Evolutionary conservation across 768 basidiomycete genomes (phyloP).

Genomic region (Podaxis sp.): DNA sequence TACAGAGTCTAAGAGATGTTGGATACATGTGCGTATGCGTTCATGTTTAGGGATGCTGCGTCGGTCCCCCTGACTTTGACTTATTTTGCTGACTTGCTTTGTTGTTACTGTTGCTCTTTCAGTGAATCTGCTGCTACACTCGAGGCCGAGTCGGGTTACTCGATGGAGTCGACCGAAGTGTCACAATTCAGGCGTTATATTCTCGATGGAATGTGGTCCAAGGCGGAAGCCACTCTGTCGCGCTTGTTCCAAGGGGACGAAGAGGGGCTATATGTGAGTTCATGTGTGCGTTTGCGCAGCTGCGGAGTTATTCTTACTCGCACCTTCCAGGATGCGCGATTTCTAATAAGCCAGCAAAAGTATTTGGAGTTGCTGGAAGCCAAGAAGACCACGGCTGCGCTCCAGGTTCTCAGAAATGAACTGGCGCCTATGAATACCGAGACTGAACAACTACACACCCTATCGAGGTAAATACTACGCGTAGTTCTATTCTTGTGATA

Average conservation of each 20-base stretch:
- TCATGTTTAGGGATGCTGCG: constrained; percentile 1
- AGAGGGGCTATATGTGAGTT: constrained; percentile 67
- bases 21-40: constrained; percentile 61
- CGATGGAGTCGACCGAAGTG: constrained; percentile 77
- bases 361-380: constrained; percentile 91
- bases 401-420: constrained; percentile 85
- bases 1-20: constrained; percentile 88
- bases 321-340: constrained; percentile 66
- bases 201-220: constrained; percentile 76
- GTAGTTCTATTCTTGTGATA: constrained; percentile 12
- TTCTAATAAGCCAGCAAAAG: constrained; percentile 92
- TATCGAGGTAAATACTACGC: constrained; percentile 68
- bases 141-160: constrained; percentile 91
- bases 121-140: constrained; percentile 89
- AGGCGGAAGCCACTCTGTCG: constrained; percentile 69
- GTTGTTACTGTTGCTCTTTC: constrained; percentile 8
- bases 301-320: constrained; percentile 16
- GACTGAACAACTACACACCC: constrained; percentile 76
- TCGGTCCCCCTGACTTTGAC: constrained; percentile 10
- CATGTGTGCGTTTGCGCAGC: background rate
- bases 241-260: constrained; percentile 69
- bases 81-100: constrained; percentile 6
- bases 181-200: constrained; percentile 80
- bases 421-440: constrained; percentile 81
- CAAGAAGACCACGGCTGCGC: constrained; percentile 74